Base-by-base conservation (phyloP, 768 basidiomycete genomes). In the Suillus hirtellus region DNA sequence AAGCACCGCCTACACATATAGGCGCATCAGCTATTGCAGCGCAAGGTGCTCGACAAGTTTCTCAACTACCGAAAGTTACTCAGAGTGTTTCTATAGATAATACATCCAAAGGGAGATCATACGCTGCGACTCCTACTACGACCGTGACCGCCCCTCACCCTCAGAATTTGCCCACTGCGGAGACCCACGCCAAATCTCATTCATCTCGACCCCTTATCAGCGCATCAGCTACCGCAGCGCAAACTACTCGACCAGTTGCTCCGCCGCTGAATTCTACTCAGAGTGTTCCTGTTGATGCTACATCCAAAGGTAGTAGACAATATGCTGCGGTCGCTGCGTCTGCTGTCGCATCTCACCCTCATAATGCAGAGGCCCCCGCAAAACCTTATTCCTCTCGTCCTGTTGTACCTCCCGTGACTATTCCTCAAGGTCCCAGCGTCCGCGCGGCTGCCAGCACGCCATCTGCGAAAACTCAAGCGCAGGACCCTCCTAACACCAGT, bases 331-430 rank as follows among this genome's bases (percentile, higher is more conserved):
- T 19, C 27, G 52, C 50, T 38, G 50, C 49, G 11, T 42, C 55
- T 8, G 46, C 61, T 49, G n/a, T 38, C n/a, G 31, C 54, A 35
- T 59, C 43, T 59, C 60, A 60, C 14, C 37, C 60, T 7, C 55
- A 61, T 38, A 54, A 43, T 42, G 49, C 61, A 12, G 75, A 76
- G 27, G 37, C 64, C 8, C 54, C 10, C 17, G 15, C 56, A 10
- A 75, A 43, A 58, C 70, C 67, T 47, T 73, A 71, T 40, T 38
- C 66, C 7, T 63, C 37, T 56, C 73, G 72, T 24, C 43, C 68
- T 49, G 66, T 63, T 60, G 60, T 60, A 37, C 54, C 60, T 17
- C 60, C 54, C 12, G 61, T 61, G 40, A 63, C 75, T 27, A 35
- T 60, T 21, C n/a, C 67, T 38, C 55, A 64, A 63, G 67, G 73